Evolutionary conservation across 1,284 basidiomycete species (phyloP), one percentile per base, ranked within the genome.

Genomic region (Boletus austroedulis): DNA sequence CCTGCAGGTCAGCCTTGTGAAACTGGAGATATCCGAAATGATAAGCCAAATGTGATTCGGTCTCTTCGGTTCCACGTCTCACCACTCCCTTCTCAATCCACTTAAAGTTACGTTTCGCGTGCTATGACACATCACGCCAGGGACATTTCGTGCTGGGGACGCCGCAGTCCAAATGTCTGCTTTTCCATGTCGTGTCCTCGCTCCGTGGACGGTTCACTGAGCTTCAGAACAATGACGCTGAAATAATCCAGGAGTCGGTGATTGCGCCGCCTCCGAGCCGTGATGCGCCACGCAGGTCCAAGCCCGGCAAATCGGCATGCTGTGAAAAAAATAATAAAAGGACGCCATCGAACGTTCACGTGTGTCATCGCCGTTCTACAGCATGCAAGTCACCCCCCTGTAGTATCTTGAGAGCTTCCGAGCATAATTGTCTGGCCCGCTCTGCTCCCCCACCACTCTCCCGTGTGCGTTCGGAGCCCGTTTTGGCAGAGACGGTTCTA

Each of bases 11-110:
- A 44, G 51, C 55, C 56, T 65, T 55, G 54, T 57, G 67, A 55
- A 54, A 24, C 40, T 41, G 65, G 65, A 67, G 56, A 71, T 69
- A 57, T 28, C 67, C 67, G 69, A 23, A 57, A 54, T 43, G 65
- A 63, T 66, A 65, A 57, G 53, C 55, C 63, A 64, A 57, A 53
- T 58, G 50, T 38, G 55, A 49, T 60, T 48, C 45, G 52, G 46
- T 44, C 28, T 57, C 48, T 68, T 57, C 56, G 50, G 53, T 40
- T 50, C 48, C 54, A 36, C 47, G 12, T 41, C 32, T 31, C 24
- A n/a, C n/a, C 26, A 8, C 15, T 32, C 47, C 19, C 10, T 40
- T 53, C 40, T 36, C 32, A 41, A 41, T 38, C 34, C 17, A 36
- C 15, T 62, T 47, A 23, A 28, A 54, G 47, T 58, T 34, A 58